A percentile compares a stretch with the other conserved stretches of the same genome.
These are phyloP conservation scores for Cornus controversa DNA, from an alignment of 148 eudicot genomes.

Conservation along the genomic window DNA sequence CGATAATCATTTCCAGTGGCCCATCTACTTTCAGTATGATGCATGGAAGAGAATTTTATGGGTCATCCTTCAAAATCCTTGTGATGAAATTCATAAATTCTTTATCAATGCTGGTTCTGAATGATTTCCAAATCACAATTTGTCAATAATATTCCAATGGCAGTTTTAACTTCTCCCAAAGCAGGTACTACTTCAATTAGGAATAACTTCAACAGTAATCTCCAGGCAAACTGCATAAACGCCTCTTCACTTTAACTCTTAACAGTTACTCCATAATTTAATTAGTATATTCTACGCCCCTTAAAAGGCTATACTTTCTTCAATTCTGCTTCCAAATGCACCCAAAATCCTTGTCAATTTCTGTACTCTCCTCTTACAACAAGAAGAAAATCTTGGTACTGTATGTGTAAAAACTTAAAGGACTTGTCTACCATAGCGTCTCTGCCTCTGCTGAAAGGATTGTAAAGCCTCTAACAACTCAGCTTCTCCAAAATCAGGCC, in stretches of 20 bases:
- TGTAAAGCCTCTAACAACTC: constrained; percentile 56
- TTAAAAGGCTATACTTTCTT: not conserved
- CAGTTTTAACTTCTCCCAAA: not conserved
- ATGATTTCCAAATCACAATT: not conserved
- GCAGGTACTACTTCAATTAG: not conserved
- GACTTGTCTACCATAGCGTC: constrained; percentile 60
- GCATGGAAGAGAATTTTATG: not conserved
- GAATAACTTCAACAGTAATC: not conserved
- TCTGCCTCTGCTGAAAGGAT: constrained; percentile 64
- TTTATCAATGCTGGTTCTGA: not conserved
- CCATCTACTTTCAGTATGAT: not conserved
- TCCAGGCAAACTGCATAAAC: not conserved
- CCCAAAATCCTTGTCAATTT: not conserved
- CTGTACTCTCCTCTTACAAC: not conserved
- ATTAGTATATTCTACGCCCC: not conserved
- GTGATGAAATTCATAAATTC: not conserved
- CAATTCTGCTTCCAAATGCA: not conserved
- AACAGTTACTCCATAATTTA: not conserved
- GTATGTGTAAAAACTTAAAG: not conserved
- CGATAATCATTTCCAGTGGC: not conserved
- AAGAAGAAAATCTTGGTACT: not conserved
- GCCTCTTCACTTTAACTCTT: not conserved
- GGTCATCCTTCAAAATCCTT: not conserved
- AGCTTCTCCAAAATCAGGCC: constrained; percentile 78
- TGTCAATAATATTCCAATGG: not conserved